Evolutionary conservation across 2,329 filamentous ascomycete genomes (phyloP).

Genomic region (Aspergillus ibericus): DNA sequence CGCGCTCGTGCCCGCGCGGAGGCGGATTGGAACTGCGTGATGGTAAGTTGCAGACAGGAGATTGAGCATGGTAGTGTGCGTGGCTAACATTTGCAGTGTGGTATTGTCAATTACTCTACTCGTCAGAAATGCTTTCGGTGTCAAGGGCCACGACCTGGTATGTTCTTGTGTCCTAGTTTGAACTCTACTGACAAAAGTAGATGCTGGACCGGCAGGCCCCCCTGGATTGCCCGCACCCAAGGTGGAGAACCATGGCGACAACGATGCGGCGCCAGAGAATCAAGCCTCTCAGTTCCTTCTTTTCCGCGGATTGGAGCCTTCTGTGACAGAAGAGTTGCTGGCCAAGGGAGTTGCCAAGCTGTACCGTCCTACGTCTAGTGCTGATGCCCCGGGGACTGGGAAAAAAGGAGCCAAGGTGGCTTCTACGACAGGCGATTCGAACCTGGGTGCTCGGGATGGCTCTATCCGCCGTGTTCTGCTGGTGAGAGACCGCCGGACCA

Average conservation of each 20-base stretch:
- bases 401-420: constrained; percentile 52
- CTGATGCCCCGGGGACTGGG: constrained; percentile 38
- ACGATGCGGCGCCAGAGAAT: constrained; percentile 54
- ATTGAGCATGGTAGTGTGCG: too few relatives aligned
- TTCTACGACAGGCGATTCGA: constrained; percentile 58
- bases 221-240: constrained; percentile 43
- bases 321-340: constrained; percentile 70
- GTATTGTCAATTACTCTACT: constrained; percentile 57
- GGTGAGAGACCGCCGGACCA: constrained; percentile 68
- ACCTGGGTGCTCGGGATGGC: constrained; percentile 69
- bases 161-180: constrained; percentile 19
- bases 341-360: constrained; percentile 73
- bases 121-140: constrained; percentile 60
- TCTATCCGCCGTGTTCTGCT: constrained; percentile 76
- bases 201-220: constrained; percentile 32
- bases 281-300: constrained; percentile 75
- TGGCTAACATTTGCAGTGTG: constrained; percentile 46
- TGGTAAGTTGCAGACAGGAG: constrained; percentile 37
- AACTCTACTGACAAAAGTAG: constrained; percentile 18
- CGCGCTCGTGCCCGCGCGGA: constrained; percentile 49
- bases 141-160: constrained; percentile 55
- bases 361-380: constrained; percentile 55
- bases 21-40: constrained; percentile 59
- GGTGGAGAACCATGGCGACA: constrained; percentile 54
- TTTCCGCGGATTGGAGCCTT: constrained; percentile 68